These are phyloP conservation scores for Pythium utonaiense DNA, from an alignment of 352 stramenopile genomes.

Conservation along the genomic window DNA sequence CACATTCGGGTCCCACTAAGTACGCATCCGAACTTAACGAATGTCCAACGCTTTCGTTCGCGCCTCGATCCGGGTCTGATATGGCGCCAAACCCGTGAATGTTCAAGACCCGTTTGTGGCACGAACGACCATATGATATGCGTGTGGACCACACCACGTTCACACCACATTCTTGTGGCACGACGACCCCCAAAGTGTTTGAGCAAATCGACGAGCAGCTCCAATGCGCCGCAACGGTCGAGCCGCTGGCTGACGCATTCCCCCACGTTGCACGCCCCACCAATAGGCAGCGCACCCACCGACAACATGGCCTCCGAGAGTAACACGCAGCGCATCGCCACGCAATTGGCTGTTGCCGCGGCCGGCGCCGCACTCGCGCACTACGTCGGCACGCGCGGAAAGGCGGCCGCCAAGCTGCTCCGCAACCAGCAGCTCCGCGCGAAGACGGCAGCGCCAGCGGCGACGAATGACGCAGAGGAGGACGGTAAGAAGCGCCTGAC, in stretches of 20 bases:
- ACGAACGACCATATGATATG: no score
- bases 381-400: conserved; percentile 55
- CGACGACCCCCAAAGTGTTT: neutral
- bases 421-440: neutral
- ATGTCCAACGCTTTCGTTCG: neutral
- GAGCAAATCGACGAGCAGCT: conserved; percentile 3
- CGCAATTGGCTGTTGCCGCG: conserved; percentile 53
- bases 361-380: conserved; percentile 56
- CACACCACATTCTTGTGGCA: conserved; percentile 3
- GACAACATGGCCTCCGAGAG: conserved; percentile 13
- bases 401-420: conserved; percentile 12
- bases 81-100: no score
- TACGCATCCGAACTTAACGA: neutral
- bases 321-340: conserved; percentile 30
- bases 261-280: no score
- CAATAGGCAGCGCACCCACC: neutral
- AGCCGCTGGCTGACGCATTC: neutral
- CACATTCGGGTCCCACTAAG: neutral
- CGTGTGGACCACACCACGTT: neutral
- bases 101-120: no score
- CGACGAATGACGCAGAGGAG: conserved; percentile 11
- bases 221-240: neutral
- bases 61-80: neutral
- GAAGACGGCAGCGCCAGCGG: neutral
- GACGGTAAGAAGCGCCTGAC: conserved; percentile 48